Percentiles rank a stretch among this genome's conserved stretches.
phyloP scores from a whole-genome alignment of 1,284 basidiomycete species.

The Irpex rosettiformis region DNA sequence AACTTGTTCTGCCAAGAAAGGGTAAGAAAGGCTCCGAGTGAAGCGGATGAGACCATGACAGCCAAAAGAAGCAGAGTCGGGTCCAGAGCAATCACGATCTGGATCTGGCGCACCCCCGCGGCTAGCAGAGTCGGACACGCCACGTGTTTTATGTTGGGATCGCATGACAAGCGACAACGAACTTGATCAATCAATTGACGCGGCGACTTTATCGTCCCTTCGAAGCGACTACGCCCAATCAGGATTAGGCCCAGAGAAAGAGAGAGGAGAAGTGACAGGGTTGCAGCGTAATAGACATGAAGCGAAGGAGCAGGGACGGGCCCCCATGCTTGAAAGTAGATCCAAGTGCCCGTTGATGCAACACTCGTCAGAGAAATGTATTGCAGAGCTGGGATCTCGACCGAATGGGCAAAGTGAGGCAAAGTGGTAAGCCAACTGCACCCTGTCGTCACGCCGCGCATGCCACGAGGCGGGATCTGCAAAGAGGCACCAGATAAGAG shows the following conservation, averaged over 20 bases:
- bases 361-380: too few relatives aligned
- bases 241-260: neutral
- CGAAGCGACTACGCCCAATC: neutral
- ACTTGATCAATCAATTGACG: neutral
- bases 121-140: neutral
- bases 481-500: neutral
- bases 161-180: neutral
- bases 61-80: neutral
- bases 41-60: neutral
- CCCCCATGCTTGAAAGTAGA: too few relatives aligned
- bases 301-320: neutral
- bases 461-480: neutral
- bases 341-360: neutral
- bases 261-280: neutral
- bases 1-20: too few relatives aligned
- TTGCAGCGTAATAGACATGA: neutral
- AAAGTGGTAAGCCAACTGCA: too few relatives aligned
- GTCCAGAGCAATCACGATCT: neutral
- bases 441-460: neutral
- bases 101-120: too few relatives aligned
- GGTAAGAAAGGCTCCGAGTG: neutral
- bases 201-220: too few relatives aligned
- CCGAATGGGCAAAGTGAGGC: too few relatives aligned
- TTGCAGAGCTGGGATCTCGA: too few relatives aligned
- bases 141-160: neutral